These are phyloP conservation scores for Triticum turgidum DNA, from an alignment of 176 grass and related monocot species.

Conservation along the genomic window DNA sequence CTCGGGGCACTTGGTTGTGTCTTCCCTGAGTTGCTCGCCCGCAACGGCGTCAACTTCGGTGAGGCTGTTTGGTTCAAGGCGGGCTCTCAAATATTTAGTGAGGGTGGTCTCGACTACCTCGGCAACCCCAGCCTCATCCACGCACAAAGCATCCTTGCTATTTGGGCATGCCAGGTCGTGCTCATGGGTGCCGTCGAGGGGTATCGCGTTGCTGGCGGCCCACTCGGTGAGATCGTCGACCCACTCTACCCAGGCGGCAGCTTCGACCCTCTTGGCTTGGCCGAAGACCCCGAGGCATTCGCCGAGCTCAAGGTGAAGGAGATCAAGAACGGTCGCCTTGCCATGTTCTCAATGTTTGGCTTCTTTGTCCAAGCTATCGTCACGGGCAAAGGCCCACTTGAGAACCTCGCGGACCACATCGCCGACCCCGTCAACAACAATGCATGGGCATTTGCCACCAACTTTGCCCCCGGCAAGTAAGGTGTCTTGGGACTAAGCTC, in stretches of 20 bases:
- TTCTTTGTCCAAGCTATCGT: constrained; percentile 18
- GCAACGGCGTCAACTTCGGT: not conserved
- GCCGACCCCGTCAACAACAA: not conserved
- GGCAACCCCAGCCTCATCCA: not conserved
- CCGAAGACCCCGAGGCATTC: not conserved
- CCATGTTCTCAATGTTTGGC: constrained; percentile 8
- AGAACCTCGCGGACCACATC: constrained; percentile 1
- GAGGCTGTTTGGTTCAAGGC: constrained; percentile 7
- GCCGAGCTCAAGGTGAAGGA: constrained; percentile 18
- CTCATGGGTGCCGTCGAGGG: constrained; percentile 8
- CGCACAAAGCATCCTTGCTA: not conserved
- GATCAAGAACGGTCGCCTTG: not conserved
- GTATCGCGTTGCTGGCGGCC: not conserved
- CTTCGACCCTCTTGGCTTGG: not conserved
- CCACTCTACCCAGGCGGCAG: not conserved
- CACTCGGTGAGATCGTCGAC: not conserved
- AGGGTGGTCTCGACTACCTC: not conserved
- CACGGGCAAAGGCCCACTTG: constrained; percentile 1
- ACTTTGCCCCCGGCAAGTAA: constrained; percentile 2
- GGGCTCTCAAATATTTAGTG: not conserved
- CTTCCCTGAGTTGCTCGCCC: not conserved
- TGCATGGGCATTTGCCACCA: not conserved
- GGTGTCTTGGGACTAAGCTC: not conserved
- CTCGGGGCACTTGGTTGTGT: not conserved
- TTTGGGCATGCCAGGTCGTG: not conserved